Conservation (phyloP, 306 rosid genomes). For the Benincasa hispida region DNA sequence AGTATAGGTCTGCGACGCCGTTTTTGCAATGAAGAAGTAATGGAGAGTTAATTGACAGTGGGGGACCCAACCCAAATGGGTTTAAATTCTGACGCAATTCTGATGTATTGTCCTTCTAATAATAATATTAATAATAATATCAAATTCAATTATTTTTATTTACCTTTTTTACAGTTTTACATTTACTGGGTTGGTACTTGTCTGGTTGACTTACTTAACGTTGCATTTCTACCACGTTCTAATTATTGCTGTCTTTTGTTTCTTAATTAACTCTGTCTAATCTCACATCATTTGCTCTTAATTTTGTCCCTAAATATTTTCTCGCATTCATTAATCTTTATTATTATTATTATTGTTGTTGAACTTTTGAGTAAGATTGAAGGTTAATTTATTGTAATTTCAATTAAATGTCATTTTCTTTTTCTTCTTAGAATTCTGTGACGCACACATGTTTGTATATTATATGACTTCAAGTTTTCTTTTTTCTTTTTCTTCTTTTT, state of each 20-base stretch:
- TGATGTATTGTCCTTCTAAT: background rate
- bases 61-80: background rate
- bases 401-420: background rate
- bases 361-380: background rate
- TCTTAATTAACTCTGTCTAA: background rate
- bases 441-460: background rate
- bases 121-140: background rate
- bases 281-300: slow-evolving; percentile 3
- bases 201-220: background rate
- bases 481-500: background rate
- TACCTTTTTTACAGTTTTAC: background rate
- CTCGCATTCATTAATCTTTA: background rate
- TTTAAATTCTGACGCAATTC: background rate
- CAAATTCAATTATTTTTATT: background rate
- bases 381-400: background rate
- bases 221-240: background rate
- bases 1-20: slow-evolving; percentile 11
- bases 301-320: background rate
- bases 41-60: background rate
- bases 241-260: background rate
- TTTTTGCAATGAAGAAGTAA: slow-evolving; percentile 4
- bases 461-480: background rate
- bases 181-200: background rate
- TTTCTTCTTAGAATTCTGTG: background rate
- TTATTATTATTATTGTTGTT: background rate